phyloP scores from a whole-genome alignment of 345 rosid genomes.

The Camelina hispida region DNA sequence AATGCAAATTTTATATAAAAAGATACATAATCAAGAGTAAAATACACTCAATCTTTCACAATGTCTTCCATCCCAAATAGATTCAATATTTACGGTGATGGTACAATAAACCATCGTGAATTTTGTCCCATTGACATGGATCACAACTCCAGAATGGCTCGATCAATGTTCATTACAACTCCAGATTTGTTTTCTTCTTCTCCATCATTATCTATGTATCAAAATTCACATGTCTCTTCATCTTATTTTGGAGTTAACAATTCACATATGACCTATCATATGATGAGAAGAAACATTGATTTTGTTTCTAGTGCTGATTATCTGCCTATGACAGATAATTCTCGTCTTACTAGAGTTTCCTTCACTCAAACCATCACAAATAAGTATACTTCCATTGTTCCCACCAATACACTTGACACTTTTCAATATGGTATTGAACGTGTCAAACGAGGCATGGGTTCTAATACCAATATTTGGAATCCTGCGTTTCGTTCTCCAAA shows the following conservation, averaged over 20 bases:
- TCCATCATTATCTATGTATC: not conserved
- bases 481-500: not conserved
- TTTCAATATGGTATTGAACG: not conserved
- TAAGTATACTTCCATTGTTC: not conserved
- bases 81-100: slow-evolving; percentile 2
- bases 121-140: not conserved
- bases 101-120: not conserved
- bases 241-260: slow-evolving; percentile 11
- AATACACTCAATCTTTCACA: not conserved
- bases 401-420: not conserved
- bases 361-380: slow-evolving; percentile 34
- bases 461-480: not conserved
- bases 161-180: not conserved
- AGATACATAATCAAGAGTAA: not conserved
- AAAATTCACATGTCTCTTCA: slow-evolving; percentile 19
- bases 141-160: slow-evolving; percentile 13
- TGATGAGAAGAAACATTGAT: slow-evolving; percentile 1
- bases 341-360: slow-evolving; percentile 15
- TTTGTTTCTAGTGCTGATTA: not conserved
- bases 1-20: slow-evolving; percentile 1
- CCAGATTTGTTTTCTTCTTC: slow-evolving; percentile 8
- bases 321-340: not conserved
- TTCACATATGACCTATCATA: not conserved
- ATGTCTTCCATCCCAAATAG: slow-evolving; percentile 13
- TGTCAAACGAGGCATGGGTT: not conserved